Percentiles rank a stretch among this genome's conserved stretches.
These are phyloP conservation scores for Scytalidium sp. DNA, from an alignment of 2,329 filamentous ascomycete genomes.

Conservation along the genomic window DNA sequence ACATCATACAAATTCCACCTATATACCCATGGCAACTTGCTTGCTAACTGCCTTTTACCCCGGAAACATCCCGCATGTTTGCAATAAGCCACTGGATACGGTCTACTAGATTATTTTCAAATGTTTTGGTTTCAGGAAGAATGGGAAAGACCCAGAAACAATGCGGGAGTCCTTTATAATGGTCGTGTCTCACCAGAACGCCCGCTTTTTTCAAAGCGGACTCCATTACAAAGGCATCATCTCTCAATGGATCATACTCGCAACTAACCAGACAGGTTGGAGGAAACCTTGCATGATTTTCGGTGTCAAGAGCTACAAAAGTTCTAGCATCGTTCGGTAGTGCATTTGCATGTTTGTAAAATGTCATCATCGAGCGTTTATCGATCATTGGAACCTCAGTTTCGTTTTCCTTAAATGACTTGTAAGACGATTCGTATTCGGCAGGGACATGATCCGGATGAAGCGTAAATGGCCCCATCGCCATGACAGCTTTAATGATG, in stretches of 20 bases:
- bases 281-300: slow-evolving; percentile 15
- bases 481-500: slow-evolving; percentile 17
- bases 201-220: slow-evolving; percentile 23
- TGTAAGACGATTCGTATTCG: slow-evolving; percentile 14
- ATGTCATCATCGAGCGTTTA: slow-evolving; percentile 12
- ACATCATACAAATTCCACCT: too few relatives aligned
- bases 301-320: slow-evolving; percentile 13
- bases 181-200: slow-evolving; percentile 21
- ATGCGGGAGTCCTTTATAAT: slow-evolving; percentile 28
- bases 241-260: slow-evolving; percentile 27
- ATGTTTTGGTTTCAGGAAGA: too few relatives aligned
- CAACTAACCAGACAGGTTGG: slow-evolving; percentile 18
- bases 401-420: slow-evolving; percentile 14
- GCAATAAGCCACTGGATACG: too few relatives aligned
- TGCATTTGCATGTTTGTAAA: slow-evolving; percentile 11
- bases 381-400: slow-evolving; percentile 17
- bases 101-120: too few relatives aligned
- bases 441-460: slow-evolving; percentile 17
- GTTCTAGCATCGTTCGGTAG: slow-evolving; percentile 10
- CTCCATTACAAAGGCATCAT: slow-evolving; percentile 27
- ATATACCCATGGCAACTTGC: too few relatives aligned
- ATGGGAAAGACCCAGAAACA: slow-evolving; percentile 27
- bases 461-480: slow-evolving; percentile 18
- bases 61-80: too few relatives aligned
- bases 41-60: too few relatives aligned